Evolutionary conservation across 2,329 filamentous ascomycete genomes (phyloP), one percentile per base, ranked within the genome.

Genomic region (Colletotrichum tamarilloi): DNA sequence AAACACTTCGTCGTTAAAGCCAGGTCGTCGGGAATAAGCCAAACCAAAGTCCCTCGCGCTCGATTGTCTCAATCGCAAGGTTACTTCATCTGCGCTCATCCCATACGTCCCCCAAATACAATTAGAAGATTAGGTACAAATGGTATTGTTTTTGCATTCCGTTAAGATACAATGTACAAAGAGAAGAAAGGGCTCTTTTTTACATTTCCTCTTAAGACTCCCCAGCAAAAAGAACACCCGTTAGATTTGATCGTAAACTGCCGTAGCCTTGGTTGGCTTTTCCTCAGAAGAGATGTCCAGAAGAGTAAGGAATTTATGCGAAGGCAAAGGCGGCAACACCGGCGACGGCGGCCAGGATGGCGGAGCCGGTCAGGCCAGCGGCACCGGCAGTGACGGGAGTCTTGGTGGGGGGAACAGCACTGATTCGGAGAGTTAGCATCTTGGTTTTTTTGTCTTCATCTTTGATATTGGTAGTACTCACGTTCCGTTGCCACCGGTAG

Each of bases 251-350:
- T 82, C 80, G 78, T 82, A 76, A 80, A 81, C 78, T 82, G 81
- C 81, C 83, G 79, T 81, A 79, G 79, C 83, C 83, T 79, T 80
- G 79, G 56, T 81, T 63, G 82, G 83, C 83, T 81, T 82, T 49
- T 79, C 79, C 82, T 80, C 77, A 74, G 79, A 77, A 77, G 75
- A 80, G 81, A 79, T 77, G 79, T 71, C 72, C 68, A 22, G 9
- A 32, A 52, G 81, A 77, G 77, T 78, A 73, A 80, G 77, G 74
- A 62, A 81, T 80, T 88, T 91, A 91, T 81, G 86, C 86, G 79
- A 91, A 82, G 83, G 87, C 78, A 79, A 89, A 82, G 80, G 87
- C 89, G 74, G 84, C 85, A 68, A 88, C 80, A 84, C 87, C 89
- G 82, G 86, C 89, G 62, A 83, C 85, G 76, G 85, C 88, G 81